phyloP scores from a whole-genome alignment of 164 flowering plant species.

The Cinnamomum chago region DNA sequence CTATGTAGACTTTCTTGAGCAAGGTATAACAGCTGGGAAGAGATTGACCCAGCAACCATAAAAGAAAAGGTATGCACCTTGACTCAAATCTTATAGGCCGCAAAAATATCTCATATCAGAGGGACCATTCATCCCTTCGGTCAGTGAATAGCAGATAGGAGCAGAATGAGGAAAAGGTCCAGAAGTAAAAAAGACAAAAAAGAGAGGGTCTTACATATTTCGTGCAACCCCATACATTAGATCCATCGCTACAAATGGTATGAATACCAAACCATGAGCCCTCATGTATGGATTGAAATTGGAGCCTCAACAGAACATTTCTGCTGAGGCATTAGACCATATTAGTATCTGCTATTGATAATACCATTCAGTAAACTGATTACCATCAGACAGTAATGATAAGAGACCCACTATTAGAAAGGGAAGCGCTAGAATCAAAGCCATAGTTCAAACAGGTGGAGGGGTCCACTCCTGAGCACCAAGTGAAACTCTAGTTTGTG shows the following conservation, averaged over 20 bases:
- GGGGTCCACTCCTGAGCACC: not conserved
- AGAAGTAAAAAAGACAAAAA: not conserved
- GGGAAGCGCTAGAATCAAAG: not conserved
- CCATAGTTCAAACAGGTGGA: not conserved
- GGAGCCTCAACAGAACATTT: not conserved
- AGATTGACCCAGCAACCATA: not conserved
- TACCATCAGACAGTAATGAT: not conserved
- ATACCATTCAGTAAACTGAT: slow-evolving; percentile 1
- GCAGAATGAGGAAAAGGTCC: too few species aligned
- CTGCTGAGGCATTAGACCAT: not conserved
- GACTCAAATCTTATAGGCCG: too few species aligned
- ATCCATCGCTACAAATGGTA: not conserved
- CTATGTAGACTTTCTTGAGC: not conserved
- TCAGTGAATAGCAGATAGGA: too few species aligned
- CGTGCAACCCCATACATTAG: not conserved
- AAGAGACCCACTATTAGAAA: not conserved
- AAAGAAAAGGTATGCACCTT: too few species aligned
- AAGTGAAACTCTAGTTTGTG: not conserved
- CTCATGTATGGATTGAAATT: not conserved
- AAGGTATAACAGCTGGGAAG: not conserved
- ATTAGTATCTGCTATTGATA: not conserved
- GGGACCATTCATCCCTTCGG: too few species aligned
- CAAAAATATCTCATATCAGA: too few species aligned
- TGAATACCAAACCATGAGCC: not conserved
- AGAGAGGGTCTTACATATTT: not conserved